Evolutionary conservation across 352 stramenopile genomes (phyloP).

Genomic region (Phytophthora citrophthora): DNA sequence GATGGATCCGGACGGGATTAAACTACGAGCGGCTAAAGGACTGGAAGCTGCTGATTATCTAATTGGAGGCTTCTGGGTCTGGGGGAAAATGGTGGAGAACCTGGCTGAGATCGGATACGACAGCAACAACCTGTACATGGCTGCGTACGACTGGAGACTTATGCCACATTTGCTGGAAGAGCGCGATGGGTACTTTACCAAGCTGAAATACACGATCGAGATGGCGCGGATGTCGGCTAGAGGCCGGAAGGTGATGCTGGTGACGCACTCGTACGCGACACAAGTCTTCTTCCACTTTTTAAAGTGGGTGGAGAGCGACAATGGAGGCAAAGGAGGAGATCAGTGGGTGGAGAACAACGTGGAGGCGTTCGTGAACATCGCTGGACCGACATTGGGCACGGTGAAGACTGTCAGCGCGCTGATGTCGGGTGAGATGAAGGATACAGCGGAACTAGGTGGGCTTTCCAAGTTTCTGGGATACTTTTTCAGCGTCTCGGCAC

Average conservation of each 20-base stretch:
- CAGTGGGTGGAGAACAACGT: constrained; percentile 95
- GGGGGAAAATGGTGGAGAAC: constrained; percentile 92
- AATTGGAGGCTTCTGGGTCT: constrained; percentile 95
- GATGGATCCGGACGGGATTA: constrained; percentile 87
- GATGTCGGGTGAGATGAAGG: constrained; percentile 96
- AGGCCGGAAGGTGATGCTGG: constrained; percentile 90
- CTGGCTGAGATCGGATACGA: constrained; percentile 94
- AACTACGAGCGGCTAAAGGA: constrained; percentile 80
- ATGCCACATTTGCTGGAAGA: constrained; percentile 73
- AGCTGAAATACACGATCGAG: constrained; percentile 94
- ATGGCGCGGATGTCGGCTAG: constrained; percentile 73
- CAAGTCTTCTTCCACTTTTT: constrained; percentile 96
- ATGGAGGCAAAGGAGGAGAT: constrained; percentile 84
- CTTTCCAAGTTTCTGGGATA: constrained; percentile 88
- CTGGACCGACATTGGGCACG: constrained; percentile 92
- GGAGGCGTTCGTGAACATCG: constrained; percentile 94
- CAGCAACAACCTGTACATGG: constrained; percentile 90
- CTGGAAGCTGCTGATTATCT: constrained; percentile 95
- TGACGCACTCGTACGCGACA: constrained; percentile 93
- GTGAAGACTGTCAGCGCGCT: constrained; percentile 93
- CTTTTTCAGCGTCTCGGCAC: constrained; percentile 69
- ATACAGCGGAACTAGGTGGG: constrained; percentile 90
- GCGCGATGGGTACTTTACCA: constrained; percentile 92
- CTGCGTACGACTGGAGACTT: constrained; percentile 88
- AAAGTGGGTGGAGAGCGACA: constrained; percentile 92